Evolutionary conservation across 345 rosid species (phyloP).

Genomic region (Sonneratia alba): DNA sequence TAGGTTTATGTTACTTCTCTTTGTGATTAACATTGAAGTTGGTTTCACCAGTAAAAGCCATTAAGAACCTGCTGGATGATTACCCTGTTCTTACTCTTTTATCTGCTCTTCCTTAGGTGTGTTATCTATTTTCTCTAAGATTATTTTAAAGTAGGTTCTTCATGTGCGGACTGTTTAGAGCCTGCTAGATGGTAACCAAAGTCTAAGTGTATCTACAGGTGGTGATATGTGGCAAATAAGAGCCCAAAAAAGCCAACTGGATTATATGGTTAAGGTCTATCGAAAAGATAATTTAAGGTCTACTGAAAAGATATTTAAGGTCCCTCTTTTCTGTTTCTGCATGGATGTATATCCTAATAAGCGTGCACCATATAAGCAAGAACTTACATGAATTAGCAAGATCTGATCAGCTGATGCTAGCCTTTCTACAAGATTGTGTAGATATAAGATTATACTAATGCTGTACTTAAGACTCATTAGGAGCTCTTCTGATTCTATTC

Average conservation of each 20-base stretch:
- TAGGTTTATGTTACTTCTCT: too few relatives aligned
- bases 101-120: background rate
- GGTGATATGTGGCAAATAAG: conserved; percentile 87
- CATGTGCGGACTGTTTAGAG: background rate
- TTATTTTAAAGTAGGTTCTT: background rate
- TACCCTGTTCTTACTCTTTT: background rate
- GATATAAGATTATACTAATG: background rate
- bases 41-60: too few relatives aligned
- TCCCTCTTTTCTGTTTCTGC: conserved; percentile 15
- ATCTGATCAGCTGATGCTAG: background rate
- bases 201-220: conserved; percentile 62
- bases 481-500: background rate
- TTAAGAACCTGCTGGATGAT: too few relatives aligned
- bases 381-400: background rate
- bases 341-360: conserved; percentile 7
- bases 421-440: background rate
- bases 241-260: conserved; percentile 37
- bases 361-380: background rate
- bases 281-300: too few relatives aligned
- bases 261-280: conserved; percentile 84
- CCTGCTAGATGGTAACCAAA: conserved; percentile 16
- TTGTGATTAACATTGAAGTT: too few relatives aligned
- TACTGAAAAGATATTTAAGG: too few relatives aligned
- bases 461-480: background rate
- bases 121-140: background rate